phyloP scores from a whole-genome alignment of 768 basidiomycete species.

The Atractiella rhizophila region DNA sequence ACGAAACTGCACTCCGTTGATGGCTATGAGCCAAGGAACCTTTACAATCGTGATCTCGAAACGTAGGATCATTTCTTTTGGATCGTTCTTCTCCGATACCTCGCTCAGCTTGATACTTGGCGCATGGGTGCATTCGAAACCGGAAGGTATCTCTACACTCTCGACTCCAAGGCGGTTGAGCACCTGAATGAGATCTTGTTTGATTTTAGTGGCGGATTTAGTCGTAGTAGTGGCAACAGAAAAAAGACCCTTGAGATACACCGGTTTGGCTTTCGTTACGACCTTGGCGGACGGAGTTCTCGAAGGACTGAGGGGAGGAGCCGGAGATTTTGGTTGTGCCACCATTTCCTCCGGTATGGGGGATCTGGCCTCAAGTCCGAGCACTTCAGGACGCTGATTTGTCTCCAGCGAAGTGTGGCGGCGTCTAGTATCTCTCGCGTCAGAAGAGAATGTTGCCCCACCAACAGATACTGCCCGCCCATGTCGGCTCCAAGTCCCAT shows the following conservation, averaged over 20 bases:
- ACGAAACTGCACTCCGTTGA: slow-evolving; percentile 81
- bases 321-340: slow-evolving; percentile 24
- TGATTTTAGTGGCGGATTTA: slow-evolving; percentile 52
- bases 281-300: too few species aligned
- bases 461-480: too few species aligned
- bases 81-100: slow-evolving; percentile 28
- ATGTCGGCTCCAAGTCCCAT: too few species aligned
- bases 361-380: too few species aligned
- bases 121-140: slow-evolving; percentile 86
- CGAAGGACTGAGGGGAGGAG: too few species aligned
- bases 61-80: slow-evolving; percentile 73
- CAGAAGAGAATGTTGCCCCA: too few species aligned
- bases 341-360: too few species aligned
- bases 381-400: too few species aligned
- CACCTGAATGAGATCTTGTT: slow-evolving; percentile 58
- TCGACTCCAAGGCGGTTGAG: slow-evolving; percentile 86
- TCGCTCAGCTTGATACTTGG: slow-evolving; percentile 79
- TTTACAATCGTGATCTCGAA: slow-evolving; percentile 97
- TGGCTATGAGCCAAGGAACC: slow-evolving; percentile 46
- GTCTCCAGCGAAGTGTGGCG: too few species aligned
- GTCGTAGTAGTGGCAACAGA: slow-evolving; percentile 91
- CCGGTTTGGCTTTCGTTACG: slow-evolving; percentile 87
- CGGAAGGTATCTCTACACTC: slow-evolving; percentile 65
- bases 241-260: slow-evolving; percentile 87
- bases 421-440: too few species aligned